These are phyloP conservation scores for Talaromyces rugulosus DNA, from an alignment of 2,329 filamentous ascomycete genomes.

Conservation along the genomic window DNA sequence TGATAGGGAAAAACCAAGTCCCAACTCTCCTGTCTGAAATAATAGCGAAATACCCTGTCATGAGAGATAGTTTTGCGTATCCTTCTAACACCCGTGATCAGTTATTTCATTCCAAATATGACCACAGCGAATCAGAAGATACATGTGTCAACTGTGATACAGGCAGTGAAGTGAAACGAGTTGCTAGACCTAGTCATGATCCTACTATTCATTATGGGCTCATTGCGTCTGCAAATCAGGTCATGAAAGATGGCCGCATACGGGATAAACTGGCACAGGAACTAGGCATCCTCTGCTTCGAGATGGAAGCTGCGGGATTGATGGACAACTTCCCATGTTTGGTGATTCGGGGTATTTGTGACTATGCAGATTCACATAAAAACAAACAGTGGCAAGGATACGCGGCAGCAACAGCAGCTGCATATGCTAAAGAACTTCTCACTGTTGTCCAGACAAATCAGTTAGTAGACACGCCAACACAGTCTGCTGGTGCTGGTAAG, in stretches of 20 bases:
- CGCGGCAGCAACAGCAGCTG: slow-evolving; percentile 9
- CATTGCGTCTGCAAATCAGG: not conserved
- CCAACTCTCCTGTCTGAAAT: not conserved
- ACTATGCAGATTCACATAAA: slow-evolving; percentile 11
- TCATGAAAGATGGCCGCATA: not conserved
- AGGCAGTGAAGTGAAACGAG: not conserved
- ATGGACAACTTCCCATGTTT: slow-evolving; percentile 11
- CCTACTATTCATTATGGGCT: not conserved
- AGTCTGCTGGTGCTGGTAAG: not conserved
- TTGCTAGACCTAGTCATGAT: not conserved
- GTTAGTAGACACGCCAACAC: not conserved
- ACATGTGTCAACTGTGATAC: not conserved
- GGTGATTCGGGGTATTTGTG: slow-evolving; percentile 8
- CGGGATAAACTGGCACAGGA: slow-evolving; percentile 5
- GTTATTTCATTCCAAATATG: not conserved
- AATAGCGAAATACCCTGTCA: not conserved
- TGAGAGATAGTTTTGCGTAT: not conserved
- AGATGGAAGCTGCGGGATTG: slow-evolving; percentile 6
- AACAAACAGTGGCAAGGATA: slow-evolving; percentile 9
- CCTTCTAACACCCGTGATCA: not conserved
- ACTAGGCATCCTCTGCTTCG: slow-evolving; percentile 1
- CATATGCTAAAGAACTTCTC: slow-evolving; percentile 9
- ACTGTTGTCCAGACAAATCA: not conserved
- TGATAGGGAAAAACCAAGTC: slow-evolving; percentile 3
- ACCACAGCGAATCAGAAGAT: not conserved